Conservation (phyloP, 176 grass and related monocot species). For the Pontederia crassipes region DNA sequence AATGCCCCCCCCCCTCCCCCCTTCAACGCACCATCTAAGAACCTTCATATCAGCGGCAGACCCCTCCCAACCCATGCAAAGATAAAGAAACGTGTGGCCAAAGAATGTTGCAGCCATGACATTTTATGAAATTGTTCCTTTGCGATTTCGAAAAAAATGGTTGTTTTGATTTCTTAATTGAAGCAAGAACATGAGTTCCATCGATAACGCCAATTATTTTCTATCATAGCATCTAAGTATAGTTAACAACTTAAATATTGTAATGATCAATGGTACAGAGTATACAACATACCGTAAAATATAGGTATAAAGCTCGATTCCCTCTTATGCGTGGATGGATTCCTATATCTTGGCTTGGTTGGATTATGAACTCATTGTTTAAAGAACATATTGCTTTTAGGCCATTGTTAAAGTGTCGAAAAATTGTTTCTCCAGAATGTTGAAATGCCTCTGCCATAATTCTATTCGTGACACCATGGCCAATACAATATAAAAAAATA, state of each 20-base stretch:
- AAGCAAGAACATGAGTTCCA: background rate
- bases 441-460: background rate
- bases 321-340: background rate
- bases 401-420: background rate
- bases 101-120: background rate
- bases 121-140: background rate
- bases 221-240: background rate
- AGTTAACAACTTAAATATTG: background rate
- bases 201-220: background rate
- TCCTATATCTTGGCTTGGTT: background rate
- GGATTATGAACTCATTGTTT: background rate
- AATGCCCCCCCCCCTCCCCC: too few species aligned
- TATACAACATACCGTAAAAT: background rate
- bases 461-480: background rate
- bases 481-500: background rate
- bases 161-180: background rate
- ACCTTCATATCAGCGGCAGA: background rate
- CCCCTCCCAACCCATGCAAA: background rate
- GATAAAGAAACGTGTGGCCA: background rate
- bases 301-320: background rate
- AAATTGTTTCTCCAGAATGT: background rate
- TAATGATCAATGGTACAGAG: background rate
- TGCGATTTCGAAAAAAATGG: background rate
- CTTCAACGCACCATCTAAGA: background rate
- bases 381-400: background rate